These are phyloP conservation scores for Globisporangium heterothallicum DNA, from an alignment of 352 stramenopile species.

Conservation along the genomic window DNA sequence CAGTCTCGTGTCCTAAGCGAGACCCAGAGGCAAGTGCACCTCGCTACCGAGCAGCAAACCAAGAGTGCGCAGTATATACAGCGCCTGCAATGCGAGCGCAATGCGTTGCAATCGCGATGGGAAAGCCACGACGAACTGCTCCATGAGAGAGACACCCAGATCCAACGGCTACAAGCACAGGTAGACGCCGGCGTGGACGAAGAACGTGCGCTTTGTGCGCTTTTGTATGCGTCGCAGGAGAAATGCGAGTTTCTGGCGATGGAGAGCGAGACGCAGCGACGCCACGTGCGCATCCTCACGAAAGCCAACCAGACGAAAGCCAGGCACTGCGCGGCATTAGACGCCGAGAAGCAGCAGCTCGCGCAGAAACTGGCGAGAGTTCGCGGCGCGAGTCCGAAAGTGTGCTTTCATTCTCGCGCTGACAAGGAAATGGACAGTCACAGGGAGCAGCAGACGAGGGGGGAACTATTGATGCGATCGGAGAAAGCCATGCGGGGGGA, in stretches of 20 bases:
- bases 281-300: conserved; percentile 9
- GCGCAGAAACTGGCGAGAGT: conserved; percentile 16
- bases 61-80: neutral
- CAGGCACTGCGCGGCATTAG: conserved; percentile 5
- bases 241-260: conserved; percentile 5
- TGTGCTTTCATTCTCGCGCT: conserved; percentile 1
- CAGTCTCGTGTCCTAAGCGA: neutral
- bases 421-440: too few species aligned
- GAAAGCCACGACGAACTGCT: neutral
- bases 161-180: neutral
- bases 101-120: neutral
- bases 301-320: neutral
- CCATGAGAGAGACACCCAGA: neutral
- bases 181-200: conserved; percentile 6
- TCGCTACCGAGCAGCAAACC: neutral
- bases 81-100: neutral
- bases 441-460: too few species aligned
- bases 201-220: conserved; percentile 7
- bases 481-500: neutral
- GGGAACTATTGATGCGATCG: neutral
- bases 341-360: conserved; percentile 11
- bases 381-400: conserved; percentile 8
- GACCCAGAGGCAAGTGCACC: neutral
- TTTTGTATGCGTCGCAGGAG: conserved; percentile 19
- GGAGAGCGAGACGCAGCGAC: conserved; percentile 2